Evolutionary conservation across 2,329 filamentous ascomycete species (phyloP).

Genomic region (Curvularia eragrostidis): DNA sequence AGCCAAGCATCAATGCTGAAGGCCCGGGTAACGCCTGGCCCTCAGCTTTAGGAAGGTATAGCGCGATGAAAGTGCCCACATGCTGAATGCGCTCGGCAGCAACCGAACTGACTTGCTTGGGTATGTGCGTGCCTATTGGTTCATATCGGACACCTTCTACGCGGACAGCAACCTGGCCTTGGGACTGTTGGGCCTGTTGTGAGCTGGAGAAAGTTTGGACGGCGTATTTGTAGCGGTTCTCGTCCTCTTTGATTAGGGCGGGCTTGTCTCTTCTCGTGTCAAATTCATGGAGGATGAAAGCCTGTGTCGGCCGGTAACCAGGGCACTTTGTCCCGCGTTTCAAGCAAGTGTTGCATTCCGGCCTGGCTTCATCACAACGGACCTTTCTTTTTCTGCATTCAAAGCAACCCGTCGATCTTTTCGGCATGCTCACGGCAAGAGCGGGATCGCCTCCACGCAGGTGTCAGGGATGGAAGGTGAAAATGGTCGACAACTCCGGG

Average conservation of each 20-base stretch:
- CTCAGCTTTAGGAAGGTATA: constrained; percentile 42
- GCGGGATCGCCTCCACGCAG: constrained; percentile 15
- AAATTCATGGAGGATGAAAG: constrained; percentile 47
- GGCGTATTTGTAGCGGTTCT: constrained; percentile 43
- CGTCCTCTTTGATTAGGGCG: constrained; percentile 45
- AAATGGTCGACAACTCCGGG: not conserved
- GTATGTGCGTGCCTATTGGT: constrained; percentile 29
- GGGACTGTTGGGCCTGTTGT: constrained; percentile 8
- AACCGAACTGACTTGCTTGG: constrained; percentile 43
- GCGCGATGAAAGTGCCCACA: constrained; percentile 41
- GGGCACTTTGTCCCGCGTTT: constrained; percentile 47
- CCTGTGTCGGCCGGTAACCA: constrained; percentile 45
- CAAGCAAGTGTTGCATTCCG: constrained; percentile 46
- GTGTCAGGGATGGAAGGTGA: not conserved
- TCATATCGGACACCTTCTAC: constrained; percentile 20
- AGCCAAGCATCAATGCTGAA: constrained; percentile 44
- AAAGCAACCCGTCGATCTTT: constrained; percentile 47
- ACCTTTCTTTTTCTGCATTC: constrained; percentile 49
- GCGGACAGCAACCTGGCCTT: constrained; percentile 17
- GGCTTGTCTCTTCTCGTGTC: constrained; percentile 37
- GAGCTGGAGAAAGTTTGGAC: constrained; percentile 27
- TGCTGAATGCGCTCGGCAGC: constrained; percentile 47
- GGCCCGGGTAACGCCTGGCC: constrained; percentile 43
- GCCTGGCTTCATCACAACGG: constrained; percentile 46
- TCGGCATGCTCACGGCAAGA: constrained; percentile 40